Percentiles rank a stretch among this genome's conserved stretches.
phyloP scores from a whole-genome alignment of 73 alveolate species.

The Breviolum minutum region DNA sequence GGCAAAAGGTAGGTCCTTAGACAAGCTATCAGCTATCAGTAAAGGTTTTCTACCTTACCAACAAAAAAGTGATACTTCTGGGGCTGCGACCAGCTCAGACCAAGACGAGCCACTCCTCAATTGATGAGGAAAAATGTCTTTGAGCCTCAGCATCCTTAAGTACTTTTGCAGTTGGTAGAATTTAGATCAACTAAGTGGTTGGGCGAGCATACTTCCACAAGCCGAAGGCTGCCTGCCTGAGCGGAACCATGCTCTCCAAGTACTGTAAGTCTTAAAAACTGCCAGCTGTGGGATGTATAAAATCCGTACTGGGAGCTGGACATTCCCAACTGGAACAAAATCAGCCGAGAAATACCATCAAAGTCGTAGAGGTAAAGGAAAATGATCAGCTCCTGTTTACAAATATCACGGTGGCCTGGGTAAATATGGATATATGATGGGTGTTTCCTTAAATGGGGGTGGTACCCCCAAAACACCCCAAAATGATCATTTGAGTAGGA shows the following conservation, averaged over 20 bases:
- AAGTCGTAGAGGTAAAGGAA: slow-evolving; percentile 67
- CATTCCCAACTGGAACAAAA: slow-evolving; percentile 65
- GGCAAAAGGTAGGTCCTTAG: slow-evolving; percentile 48
- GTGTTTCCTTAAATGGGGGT: too few species aligned
- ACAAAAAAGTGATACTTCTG: too few species aligned
- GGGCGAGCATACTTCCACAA: slow-evolving; percentile 35
- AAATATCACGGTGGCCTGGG: too few species aligned
- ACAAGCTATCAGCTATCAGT: not conserved
- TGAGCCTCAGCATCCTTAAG: too few species aligned
- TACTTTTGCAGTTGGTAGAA: too few species aligned
- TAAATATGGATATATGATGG: too few species aligned
- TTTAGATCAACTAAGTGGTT: not conserved
- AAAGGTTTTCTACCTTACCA: too few species aligned
- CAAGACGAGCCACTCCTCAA: slow-evolving; percentile 22
- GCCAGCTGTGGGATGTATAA: too few species aligned
- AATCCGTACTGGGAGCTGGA: not conserved
- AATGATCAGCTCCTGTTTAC: slow-evolving; percentile 11
- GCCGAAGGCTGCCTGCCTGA: slow-evolving; percentile 27
- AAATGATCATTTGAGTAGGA: too few species aligned
- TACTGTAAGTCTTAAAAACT: not conserved
- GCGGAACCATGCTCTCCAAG: not conserved
- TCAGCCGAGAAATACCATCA: slow-evolving; percentile 41
- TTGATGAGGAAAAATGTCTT: too few species aligned
- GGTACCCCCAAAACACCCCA: too few species aligned
- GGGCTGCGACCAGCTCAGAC: not conserved